These are phyloP conservation scores for Mrakia frigida DNA, from an alignment of 768 basidiomycete genomes.

Conservation along the genomic window DNA sequence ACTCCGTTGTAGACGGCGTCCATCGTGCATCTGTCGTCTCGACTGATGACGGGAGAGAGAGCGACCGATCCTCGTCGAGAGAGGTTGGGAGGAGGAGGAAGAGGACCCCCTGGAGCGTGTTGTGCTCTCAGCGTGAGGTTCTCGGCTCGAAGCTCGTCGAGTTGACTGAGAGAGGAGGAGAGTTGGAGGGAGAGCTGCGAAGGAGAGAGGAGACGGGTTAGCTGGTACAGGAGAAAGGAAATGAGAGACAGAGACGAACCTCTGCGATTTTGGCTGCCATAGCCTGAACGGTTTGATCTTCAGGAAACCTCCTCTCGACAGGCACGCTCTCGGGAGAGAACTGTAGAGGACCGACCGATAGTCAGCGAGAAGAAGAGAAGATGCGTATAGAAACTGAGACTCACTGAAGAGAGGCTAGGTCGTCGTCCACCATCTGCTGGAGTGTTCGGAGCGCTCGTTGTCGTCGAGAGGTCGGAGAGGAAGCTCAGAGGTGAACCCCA, in stretches of 20 bases:
- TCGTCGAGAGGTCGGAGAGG: neutral
- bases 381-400: too few relatives aligned
- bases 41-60: neutral
- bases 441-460: neutral
- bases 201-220: neutral
- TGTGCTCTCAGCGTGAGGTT: neutral
- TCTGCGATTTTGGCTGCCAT: neutral
- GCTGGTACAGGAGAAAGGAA: neutral
- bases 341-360: neutral
- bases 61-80: neutral
- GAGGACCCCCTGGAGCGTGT: too few relatives aligned
- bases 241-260: neutral
- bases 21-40: neutral
- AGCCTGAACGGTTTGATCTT: neutral
- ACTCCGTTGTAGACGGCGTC: neutral
- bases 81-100: neutral
- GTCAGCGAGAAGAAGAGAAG: neutral
- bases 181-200: neutral
- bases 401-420: neutral
- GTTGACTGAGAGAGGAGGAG: neutral
- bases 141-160: conserved; percentile 13
- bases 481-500: neutral
- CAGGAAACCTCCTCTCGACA: neutral
- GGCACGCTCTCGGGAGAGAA: neutral
- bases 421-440: neutral